Evolutionary conservation across 192 early-diverging fungal genomes (phyloP), one percentile per base, ranked within the genome.

Genomic region (Gigaspora rosea): DNA sequence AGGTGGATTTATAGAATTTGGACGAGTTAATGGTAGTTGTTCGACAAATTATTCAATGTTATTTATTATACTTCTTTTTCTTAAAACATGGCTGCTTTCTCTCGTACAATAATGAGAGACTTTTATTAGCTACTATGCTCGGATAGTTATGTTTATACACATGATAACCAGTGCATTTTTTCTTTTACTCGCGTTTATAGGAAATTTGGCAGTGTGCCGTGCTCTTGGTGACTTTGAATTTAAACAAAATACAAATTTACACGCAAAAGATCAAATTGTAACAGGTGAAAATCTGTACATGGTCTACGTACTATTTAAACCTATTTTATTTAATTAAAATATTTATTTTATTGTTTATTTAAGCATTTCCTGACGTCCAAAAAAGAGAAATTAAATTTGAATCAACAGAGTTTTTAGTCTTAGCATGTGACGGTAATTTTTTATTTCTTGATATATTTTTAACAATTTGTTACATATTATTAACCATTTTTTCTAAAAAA

Each of bases 171-270:
- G n/a, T 36, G 49, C 49, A 6, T 79, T 65, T 41, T 70, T 50
- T 15, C 36, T 33, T 66, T 36, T 20, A 9, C 9, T 13, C 15
- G 51, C 51, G 15, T 8, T 27, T 27, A 15, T 27, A 93, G 92
- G 93, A 22, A 98, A 97, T 82, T 86, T 99, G 52, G 98, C 98
- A 35, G 86, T 99, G 22, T 98, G 96, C 59, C 92, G 98, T 58
- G 98, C 98, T 2, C 87, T 99, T 75, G 98, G 98, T 46, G 98
- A 99, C 80, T 98, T 96, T 86, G 98, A 98, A 85, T 99, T 99
- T 85, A 99, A 99, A 87, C 88, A 91, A 81, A 95, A 95, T 82
- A 66, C 82, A 1, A 82, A 88, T 65, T 81, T 98, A 46, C 83
- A 91, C 33, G 80, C 91, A 76, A 94, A 98, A 80, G 83, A 94